Percentiles rank a stretch among this genome's conserved stretches.
Conservation (phyloP, 192 early-diverging fungal genomes). For the Linnemannia hyalina region DNA sequence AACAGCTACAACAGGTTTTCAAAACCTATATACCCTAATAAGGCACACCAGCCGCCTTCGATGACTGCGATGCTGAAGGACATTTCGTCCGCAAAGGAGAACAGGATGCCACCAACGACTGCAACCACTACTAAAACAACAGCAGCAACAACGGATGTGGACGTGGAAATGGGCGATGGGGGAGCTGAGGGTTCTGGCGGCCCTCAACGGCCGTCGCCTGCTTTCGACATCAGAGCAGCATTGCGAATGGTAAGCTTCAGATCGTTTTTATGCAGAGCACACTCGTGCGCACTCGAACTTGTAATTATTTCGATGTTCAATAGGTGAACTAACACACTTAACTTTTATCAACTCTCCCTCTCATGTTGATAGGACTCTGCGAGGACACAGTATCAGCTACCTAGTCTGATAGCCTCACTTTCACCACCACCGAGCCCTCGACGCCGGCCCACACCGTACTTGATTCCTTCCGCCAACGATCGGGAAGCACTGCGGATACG, state of each 20-base stretch:
- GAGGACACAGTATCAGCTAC: conserved; percentile 28
- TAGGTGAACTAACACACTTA: not conserved
- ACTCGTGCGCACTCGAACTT: not conserved
- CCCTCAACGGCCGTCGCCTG: not conserved
- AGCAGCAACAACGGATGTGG: not conserved
- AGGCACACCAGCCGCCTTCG: not conserved
- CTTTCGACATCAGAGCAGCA: not conserved
- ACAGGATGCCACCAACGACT: not conserved
- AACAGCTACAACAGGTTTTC: not conserved
- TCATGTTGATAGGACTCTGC: conserved; percentile 23
- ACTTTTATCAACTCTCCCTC: not conserved
- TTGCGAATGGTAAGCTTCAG: not conserved
- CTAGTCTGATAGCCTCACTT: conserved; percentile 31
- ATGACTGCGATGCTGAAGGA: not conserved
- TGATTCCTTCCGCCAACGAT: conserved; percentile 23
- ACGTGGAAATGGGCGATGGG: not conserved
- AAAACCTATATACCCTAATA: not conserved
- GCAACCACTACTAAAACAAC: not conserved
- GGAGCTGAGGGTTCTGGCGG: not conserved
- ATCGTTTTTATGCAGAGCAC: not conserved
- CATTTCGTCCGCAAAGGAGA: not conserved
- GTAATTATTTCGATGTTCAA: not conserved
- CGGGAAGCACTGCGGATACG: conserved; percentile 26
- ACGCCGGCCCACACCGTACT: conserved; percentile 33
- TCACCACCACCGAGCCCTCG: conserved; percentile 33